A percentile compares a stretch with the other conserved stretches of the same genome.
Conservation (phyloP, 78 protist genomes). For the Acrasis kona region DNA sequence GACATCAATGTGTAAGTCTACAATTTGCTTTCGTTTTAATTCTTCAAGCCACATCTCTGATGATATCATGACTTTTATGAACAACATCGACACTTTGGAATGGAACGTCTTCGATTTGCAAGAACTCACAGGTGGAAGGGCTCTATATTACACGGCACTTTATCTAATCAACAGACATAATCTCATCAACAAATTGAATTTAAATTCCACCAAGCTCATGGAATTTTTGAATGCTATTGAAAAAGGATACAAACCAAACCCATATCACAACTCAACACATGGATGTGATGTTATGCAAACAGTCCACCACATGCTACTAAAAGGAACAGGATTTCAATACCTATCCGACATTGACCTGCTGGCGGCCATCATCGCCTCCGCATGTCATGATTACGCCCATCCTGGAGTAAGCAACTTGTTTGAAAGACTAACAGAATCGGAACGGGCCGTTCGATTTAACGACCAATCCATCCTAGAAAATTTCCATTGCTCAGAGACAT, state of each 20-base stretch:
- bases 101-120: conserved; percentile 3
- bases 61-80: not conserved
- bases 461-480: conserved; percentile 71
- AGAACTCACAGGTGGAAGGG: not conserved
- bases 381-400: conserved; percentile 78
- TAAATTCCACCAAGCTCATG: not conserved
- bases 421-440: conserved; percentile 51
- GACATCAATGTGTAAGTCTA: too few relatives aligned
- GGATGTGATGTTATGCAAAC: conserved; percentile 46
- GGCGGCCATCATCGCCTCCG: conserved; percentile 50
- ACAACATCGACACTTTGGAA: conserved; percentile 6
- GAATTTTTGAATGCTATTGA: conserved; percentile 23
- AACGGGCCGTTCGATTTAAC: conserved; percentile 58
- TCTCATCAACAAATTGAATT: not conserved
- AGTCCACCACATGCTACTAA: not conserved
- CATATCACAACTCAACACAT: conserved; percentile 48
- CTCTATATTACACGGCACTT: too few relatives aligned
- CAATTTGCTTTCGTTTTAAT: too few relatives aligned
- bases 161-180: too few relatives aligned
- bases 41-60: too few relatives aligned
- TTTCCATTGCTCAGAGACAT: conserved; percentile 66
- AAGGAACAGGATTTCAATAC: too few relatives aligned
- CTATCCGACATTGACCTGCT: conserved; percentile 42
- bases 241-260: conserved; percentile 29
- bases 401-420: conserved; percentile 72